phyloP scores from a whole-genome alignment of 352 stramenopile genomes.

The Phytophthora macrochlamydospora region DNA sequence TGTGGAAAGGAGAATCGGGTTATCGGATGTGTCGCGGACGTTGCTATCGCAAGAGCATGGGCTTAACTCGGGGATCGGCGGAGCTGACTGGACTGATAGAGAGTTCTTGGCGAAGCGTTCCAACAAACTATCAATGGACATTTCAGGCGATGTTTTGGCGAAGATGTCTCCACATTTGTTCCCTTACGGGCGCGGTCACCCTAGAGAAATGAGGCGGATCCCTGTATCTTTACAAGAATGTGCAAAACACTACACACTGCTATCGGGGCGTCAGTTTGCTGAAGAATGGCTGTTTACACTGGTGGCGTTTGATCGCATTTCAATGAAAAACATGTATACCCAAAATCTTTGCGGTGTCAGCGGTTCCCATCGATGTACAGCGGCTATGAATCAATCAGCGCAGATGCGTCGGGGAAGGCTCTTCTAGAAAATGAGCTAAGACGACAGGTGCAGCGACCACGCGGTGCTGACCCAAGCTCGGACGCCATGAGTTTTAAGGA shows the following conservation, averaged over 20 bases:
- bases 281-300: background rate
- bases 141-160: background rate
- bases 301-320: constrained; percentile 1
- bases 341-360: background rate
- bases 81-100: no score
- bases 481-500: background rate
- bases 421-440: background rate
- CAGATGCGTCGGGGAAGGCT: background rate
- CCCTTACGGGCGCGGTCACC: background rate
- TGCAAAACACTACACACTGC: background rate
- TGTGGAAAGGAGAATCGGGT: no score
- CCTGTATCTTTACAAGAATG: background rate
- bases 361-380: background rate
- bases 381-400: background rate
- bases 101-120: no score
- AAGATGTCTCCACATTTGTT: background rate
- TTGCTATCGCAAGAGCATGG: no score
- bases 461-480: background rate
- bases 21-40: no score
- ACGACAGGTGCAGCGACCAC: background rate
- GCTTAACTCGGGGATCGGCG: no score
- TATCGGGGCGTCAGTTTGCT: background rate
- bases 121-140: background rate
- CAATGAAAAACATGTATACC: background rate
- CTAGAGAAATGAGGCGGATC: background rate